Evolutionary conservation across 2,329 filamentous ascomycete genomes (phyloP).

Genomic region (Neurospora sp.): DNA sequence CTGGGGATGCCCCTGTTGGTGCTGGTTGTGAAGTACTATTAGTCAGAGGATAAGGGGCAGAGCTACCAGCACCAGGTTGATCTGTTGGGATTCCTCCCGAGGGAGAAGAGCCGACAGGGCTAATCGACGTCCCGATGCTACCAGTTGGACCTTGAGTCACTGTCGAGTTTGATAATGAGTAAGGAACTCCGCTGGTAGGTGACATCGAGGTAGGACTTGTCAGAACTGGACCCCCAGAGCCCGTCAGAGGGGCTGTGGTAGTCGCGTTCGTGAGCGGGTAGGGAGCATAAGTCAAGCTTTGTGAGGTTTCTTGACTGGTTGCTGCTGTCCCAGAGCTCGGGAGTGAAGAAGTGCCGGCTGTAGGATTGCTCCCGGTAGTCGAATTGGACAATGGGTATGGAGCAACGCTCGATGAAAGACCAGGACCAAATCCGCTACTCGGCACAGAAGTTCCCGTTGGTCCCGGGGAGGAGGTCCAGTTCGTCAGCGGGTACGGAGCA

Average conservation of each 20-base stretch:
- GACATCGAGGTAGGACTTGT: neutral
- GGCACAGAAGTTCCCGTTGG: conserved; percentile 3
- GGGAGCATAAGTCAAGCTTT: neutral
- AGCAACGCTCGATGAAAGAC: conserved; percentile 1
- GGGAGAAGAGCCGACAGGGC: neutral
- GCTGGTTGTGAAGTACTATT: conserved; percentile 3
- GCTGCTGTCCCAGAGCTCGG: neutral
- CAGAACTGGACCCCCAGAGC: neutral
- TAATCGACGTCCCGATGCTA: neutral
- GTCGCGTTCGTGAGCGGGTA: neutral
- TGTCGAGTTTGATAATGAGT: neutral
- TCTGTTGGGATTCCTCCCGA: neutral
- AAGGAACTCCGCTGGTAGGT: neutral
- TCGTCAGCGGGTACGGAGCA: conserved; percentile 4
- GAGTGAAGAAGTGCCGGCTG: neutral
- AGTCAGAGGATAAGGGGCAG: conserved; percentile 5
- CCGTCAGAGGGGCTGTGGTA: neutral
- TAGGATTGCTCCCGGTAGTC: neutral
- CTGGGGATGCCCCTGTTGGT: conserved; percentile 2
- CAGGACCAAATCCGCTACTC: neutral
- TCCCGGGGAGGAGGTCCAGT: conserved; percentile 1
- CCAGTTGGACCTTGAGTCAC: neutral
- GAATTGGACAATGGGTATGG: conserved; percentile 6
- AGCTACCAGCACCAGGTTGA: neutral
- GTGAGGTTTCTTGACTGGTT: neutral